These are phyloP conservation scores for Talaromyces rugulosus DNA, from an alignment of 2,329 filamentous ascomycete species.

Conservation along the genomic window DNA sequence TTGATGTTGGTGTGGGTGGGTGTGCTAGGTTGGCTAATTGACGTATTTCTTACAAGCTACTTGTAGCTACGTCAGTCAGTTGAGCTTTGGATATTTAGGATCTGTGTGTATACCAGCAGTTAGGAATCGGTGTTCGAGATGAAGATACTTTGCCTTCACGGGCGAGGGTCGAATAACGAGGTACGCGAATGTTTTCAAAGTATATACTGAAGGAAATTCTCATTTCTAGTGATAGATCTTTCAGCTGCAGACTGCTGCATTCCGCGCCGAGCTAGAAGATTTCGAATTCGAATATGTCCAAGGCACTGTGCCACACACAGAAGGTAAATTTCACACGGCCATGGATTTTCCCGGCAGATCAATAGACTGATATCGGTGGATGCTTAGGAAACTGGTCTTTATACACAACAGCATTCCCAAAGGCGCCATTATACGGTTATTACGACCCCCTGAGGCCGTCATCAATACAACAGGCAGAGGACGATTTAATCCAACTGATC, in stretches of 20 bases:
- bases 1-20: not conserved
- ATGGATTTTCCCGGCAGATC: not conserved
- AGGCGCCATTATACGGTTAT: conserved; percentile 12
- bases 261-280: conserved; percentile 11
- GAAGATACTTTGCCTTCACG: conserved; percentile 12
- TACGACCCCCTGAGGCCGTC: conserved; percentile 9
- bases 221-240: conserved; percentile 4
- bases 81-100: not conserved
- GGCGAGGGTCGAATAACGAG: conserved; percentile 13
- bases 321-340: not conserved
- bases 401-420: conserved; percentile 9
- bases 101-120: not conserved
- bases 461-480: conserved; percentile 9
- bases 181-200: not conserved
- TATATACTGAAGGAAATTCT: not conserved
- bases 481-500: conserved; percentile 15
- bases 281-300: conserved; percentile 13
- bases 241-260: conserved; percentile 12
- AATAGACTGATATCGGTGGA: not conserved
- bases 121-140: not conserved
- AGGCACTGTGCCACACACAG: conserved; percentile 12
- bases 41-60: not conserved
- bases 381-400: conserved; percentile 12
- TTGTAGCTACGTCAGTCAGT: not conserved
- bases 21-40: too few species aligned